Evolutionary conservation across 164 flowering plant genomes (phyloP).

Genomic region (Berberis thunbergii): DNA sequence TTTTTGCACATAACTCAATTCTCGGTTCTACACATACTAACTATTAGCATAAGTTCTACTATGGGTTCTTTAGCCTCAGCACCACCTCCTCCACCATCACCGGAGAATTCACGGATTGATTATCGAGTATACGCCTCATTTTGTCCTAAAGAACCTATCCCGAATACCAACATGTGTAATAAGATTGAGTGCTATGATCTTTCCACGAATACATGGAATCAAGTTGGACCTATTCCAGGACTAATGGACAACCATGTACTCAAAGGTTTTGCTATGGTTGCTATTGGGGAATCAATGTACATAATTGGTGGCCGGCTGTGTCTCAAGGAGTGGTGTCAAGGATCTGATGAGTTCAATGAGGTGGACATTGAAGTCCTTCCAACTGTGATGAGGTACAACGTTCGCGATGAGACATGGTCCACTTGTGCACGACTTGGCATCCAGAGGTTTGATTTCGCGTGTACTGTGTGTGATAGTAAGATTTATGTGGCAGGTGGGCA

Average conservation of each 20-base stretch:
- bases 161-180: constrained; percentile 12
- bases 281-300: constrained; percentile 27
- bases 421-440: constrained; percentile 27
- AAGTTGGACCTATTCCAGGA: constrained; percentile 27
- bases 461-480: constrained; percentile 30
- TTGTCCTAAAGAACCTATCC: constrained; percentile 12
- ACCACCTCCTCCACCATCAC: constrained; percentile 9
- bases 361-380: constrained; percentile 18
- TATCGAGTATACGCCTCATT: constrained; percentile 25
- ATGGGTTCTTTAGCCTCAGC: no score
- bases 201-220: constrained; percentile 30
- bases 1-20: constrained; percentile 3
- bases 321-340: constrained; percentile 8
- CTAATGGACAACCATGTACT: constrained; percentile 28
- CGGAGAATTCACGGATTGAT: constrained; percentile 2
- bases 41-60: background rate
- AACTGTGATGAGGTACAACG: constrained; percentile 24
- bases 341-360: constrained; percentile 10
- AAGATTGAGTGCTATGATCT: constrained; percentile 43
- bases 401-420: constrained; percentile 22
- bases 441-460: constrained; percentile 48
- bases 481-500: constrained; percentile 61
- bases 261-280: constrained; percentile 47
- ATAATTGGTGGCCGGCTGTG: constrained; percentile 45
- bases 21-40: background rate